phyloP scores from a whole-genome alignment of 371 early-diverging fungal species.

The Apophysomyces sp. region DNA sequence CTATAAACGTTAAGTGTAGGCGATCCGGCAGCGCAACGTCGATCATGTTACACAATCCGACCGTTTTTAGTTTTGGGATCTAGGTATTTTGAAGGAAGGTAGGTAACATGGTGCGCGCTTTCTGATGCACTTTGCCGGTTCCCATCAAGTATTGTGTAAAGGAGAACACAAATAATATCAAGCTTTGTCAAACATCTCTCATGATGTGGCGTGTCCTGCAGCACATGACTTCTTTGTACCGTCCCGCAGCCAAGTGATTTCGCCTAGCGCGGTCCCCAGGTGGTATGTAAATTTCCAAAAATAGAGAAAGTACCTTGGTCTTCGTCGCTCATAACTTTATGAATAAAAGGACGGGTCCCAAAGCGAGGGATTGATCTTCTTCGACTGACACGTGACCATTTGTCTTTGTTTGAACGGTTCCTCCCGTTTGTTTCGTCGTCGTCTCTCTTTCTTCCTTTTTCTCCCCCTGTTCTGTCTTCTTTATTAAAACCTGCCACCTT shows the following conservation, averaged over 20 bases:
- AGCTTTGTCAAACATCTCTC: too few relatives aligned
- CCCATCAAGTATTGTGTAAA: neutral
- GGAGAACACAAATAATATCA: neutral
- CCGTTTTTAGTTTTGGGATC: neutral
- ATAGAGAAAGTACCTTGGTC: neutral
- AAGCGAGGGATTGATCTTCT: neutral
- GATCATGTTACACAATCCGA: neutral
- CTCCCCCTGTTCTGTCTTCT: neutral
- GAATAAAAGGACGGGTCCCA: neutral
- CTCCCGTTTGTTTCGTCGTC: neutral
- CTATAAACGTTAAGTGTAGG: neutral
- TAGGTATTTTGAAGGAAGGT: neutral
- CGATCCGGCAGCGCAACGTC: neutral
- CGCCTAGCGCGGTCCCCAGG: neutral
- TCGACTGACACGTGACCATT: neutral
- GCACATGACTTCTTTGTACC: neutral
- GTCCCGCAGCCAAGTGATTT: neutral
- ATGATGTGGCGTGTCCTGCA: neutral
- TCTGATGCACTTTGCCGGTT: neutral
- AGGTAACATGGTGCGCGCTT: neutral
- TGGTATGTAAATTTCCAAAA: conserved; percentile 1
- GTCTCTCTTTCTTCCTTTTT: neutral
- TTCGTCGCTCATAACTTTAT: neutral
- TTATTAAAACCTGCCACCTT: conserved; percentile 1
- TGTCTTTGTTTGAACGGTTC: neutral